phyloP scores from a whole-genome alignment of 495 filamentous ascomycete species.

The Monascus purpureus region DNA sequence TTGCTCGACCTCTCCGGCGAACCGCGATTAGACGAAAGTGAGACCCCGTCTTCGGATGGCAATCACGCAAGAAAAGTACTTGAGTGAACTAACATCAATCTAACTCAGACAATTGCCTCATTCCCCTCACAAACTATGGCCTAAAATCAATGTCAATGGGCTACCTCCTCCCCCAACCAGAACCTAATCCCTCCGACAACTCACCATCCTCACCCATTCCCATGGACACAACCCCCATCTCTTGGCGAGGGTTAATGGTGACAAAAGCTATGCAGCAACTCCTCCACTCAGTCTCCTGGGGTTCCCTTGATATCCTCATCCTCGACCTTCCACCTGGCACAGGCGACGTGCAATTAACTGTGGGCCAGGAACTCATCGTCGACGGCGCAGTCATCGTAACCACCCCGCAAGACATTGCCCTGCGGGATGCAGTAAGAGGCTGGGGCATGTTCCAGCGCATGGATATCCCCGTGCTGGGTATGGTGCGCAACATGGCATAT shows the following conservation, averaged over 20 bases:
- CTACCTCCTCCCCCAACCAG: conserved; percentile 51
- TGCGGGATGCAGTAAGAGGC: conserved; percentile 79
- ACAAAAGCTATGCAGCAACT: conserved; percentile 95
- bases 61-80: conserved; percentile 1
- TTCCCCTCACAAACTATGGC: conserved; percentile 90
- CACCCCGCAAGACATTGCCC: conserved; percentile 82
- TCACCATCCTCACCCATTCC: conserved; percentile 14
- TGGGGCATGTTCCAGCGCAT: conserved; percentile 85
- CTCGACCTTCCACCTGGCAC: conserved; percentile 90
- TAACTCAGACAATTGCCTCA: conserved; percentile 54
- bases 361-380: conserved; percentile 78
- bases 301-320: conserved; percentile 67
- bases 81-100: not conserved
- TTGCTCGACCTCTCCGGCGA: conserved; percentile 67
- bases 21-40: conserved; percentile 52
- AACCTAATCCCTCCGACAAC: conserved; percentile 5
- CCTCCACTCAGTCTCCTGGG: conserved; percentile 88
- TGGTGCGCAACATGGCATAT: conserved; percentile 90
- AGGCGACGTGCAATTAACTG: conserved; percentile 84
- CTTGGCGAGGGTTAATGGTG: conserved; percentile 94
- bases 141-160: conserved; percentile 98
- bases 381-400: conserved; percentile 84
- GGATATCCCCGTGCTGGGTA: conserved; percentile 64
- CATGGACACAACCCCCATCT: conserved; percentile 64
- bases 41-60: conserved; percentile 2